These are phyloP conservation scores for Neurospora hispaniola DNA, from an alignment of 495 filamentous ascomycete species.

Conservation along the genomic window DNA sequence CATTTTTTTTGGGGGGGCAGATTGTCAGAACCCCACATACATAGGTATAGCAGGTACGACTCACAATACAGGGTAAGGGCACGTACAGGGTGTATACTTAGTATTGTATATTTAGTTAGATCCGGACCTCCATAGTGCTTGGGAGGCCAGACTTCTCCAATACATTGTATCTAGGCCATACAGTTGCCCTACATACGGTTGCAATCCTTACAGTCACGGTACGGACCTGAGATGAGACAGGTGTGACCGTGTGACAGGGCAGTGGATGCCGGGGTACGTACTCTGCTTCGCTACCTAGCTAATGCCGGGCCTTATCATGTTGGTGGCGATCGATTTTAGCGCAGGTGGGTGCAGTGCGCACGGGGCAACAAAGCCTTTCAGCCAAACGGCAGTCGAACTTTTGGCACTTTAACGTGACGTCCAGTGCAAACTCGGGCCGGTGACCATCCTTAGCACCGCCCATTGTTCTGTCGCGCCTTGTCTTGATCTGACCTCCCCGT, in stretches of 20 bases:
- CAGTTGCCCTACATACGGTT: no score
- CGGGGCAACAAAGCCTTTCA: conserved; percentile 18
- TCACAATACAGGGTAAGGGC: no score
- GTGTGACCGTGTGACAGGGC: no score
- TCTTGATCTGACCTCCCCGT: background rate
- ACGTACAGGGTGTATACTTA: no score
- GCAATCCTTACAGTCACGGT: no score
- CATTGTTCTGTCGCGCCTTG: conserved; percentile 1
- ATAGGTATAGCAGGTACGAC: no score
- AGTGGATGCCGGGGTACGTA: background rate
- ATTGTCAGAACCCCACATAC: no score
- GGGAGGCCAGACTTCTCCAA: no score
- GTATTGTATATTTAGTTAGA: no score
- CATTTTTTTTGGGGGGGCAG: no score
- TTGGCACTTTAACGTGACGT: conserved; percentile 8
- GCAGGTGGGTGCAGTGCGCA: conserved; percentile 12
- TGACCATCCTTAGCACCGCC: conserved; percentile 4
- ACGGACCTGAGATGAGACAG: background rate
- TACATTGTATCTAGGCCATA: no score
- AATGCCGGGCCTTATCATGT: background rate
- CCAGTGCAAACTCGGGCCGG: conserved; percentile 9
- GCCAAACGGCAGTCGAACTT: conserved; percentile 10
- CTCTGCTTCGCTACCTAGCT: background rate
- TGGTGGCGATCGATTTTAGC: conserved; percentile 16
- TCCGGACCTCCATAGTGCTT: no score